phyloP scores from a whole-genome alignment of 2,329 filamentous ascomycete species.

The Verticillium albo-atrum region DNA sequence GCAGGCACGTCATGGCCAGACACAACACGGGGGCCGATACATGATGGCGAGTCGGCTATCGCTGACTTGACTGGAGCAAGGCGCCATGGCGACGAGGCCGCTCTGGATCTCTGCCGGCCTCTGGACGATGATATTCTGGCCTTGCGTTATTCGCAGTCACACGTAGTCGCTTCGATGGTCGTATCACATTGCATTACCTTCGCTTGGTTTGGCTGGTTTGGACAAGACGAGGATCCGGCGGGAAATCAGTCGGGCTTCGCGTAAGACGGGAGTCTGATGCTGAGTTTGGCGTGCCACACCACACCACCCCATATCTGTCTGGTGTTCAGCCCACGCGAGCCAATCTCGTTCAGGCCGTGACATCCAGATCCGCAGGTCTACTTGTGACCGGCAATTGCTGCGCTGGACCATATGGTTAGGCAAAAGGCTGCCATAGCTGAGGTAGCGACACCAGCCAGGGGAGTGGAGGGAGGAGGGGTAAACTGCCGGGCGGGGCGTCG shows the following conservation, averaged over 20 bases:
- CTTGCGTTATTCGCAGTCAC: neutral
- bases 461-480: neutral
- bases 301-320: too few relatives aligned
- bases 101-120: neutral
- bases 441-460: neutral
- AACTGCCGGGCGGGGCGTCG: neutral
- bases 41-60: neutral
- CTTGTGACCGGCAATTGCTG: neutral
- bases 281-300: neutral
- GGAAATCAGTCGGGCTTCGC: neutral
- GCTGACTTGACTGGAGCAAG: too few relatives aligned
- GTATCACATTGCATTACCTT: neutral
- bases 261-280: neutral
- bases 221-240: neutral
- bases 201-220: neutral
- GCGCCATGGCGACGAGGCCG: too few relatives aligned
- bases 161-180: neutral
- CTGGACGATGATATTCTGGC: neutral
- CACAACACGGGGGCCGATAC: neutral
- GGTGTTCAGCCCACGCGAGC: neutral
- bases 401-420: neutral
- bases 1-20: neutral
- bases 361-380: neutral
- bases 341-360: neutral
- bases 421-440: neutral